These are phyloP conservation scores for Kodamaea alishanica DNA, from an alignment of 1,139 yeast species.

Conservation along the genomic window DNA sequence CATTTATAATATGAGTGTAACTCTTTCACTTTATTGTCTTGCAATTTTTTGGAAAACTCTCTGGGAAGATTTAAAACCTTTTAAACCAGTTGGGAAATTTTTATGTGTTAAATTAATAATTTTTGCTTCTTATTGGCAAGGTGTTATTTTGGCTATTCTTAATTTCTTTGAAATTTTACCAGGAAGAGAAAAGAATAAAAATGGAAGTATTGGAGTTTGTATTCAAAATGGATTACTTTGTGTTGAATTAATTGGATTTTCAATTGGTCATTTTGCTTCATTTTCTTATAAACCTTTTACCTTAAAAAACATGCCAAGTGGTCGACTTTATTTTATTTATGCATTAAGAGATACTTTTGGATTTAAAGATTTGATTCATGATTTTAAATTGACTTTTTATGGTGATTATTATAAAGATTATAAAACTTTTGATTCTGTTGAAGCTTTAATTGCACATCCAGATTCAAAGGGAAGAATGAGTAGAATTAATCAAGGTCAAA, in stretches of 20 bases:
- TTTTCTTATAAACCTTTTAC: slow-evolving; percentile 77
- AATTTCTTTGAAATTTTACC: slow-evolving; percentile 52
- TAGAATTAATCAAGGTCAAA: slow-evolving; percentile 75
- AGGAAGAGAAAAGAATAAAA: slow-evolving; percentile 14
- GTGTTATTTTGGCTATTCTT: slow-evolving; percentile 62
- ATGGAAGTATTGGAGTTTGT: slow-evolving; percentile 46
- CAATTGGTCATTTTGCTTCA: slow-evolving; percentile 83
- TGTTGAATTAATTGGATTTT: slow-evolving; percentile 80
- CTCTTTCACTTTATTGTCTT: slow-evolving; percentile 75
- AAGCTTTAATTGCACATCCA: slow-evolving; percentile 67
- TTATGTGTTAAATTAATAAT: slow-evolving; percentile 88
- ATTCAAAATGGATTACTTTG: slow-evolving; percentile 81
- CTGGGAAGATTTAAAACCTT: slow-evolving; percentile 69
- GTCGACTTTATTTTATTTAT: slow-evolving; percentile 53
- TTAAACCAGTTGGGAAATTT: slow-evolving; percentile 88
- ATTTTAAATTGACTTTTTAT: slow-evolving; percentile 61
- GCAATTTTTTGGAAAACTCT: slow-evolving; percentile 92
- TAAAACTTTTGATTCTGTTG: slow-evolving; percentile 77
- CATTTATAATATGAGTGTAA: slow-evolving; percentile 74
- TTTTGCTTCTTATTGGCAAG: slow-evolving; percentile 97
- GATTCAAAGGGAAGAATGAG: slow-evolving; percentile 63
- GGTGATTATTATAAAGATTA: slow-evolving; percentile 76
- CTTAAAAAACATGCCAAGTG: slow-evolving; percentile 58
- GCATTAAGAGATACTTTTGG: slow-evolving; percentile 81
- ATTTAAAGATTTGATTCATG: slow-evolving; percentile 67